These are phyloP conservation scores for Rhodomyrtus tomentosa DNA, from an alignment of 345 rosid genomes.

Conservation along the genomic window DNA sequence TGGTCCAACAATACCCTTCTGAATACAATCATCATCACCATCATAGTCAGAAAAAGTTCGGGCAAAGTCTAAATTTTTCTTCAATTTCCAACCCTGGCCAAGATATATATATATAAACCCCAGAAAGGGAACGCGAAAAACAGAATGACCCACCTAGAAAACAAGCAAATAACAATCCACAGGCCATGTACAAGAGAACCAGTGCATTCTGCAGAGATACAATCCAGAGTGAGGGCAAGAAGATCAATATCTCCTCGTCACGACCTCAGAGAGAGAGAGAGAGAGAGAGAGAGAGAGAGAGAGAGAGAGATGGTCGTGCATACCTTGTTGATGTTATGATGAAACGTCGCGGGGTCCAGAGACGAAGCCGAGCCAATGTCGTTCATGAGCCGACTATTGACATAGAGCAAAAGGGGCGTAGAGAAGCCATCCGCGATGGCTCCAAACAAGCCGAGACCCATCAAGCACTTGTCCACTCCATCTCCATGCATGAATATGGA, in stretches of 20 bases:
- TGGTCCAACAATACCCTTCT: conserved; percentile 89
- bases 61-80: background rate
- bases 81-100: background rate
- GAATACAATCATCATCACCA: background rate
- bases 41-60: background rate
- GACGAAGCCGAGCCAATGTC: conserved; percentile 32
- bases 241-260: background rate
- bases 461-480: conserved; percentile 37
- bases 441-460: conserved; percentile 60
- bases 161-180: conserved; percentile 61
- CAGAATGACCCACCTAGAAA: conserved; percentile 43
- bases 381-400: conserved; percentile 66
- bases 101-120: background rate
- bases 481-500: conserved; percentile 72
- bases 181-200: conserved; percentile 56
- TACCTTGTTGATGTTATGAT: conserved; percentile 40
- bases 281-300: background rate
- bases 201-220: conserved; percentile 47
- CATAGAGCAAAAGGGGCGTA: conserved; percentile 45
- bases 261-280: background rate
- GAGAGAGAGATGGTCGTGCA: background rate
- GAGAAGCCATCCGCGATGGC: conserved; percentile 63
- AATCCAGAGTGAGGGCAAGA: background rate
- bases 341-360: conserved; percentile 14
- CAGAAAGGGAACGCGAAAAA: background rate